These are phyloP conservation scores for Carallia brachiata DNA, from an alignment of 345 rosid species.

Conservation along the genomic window DNA sequence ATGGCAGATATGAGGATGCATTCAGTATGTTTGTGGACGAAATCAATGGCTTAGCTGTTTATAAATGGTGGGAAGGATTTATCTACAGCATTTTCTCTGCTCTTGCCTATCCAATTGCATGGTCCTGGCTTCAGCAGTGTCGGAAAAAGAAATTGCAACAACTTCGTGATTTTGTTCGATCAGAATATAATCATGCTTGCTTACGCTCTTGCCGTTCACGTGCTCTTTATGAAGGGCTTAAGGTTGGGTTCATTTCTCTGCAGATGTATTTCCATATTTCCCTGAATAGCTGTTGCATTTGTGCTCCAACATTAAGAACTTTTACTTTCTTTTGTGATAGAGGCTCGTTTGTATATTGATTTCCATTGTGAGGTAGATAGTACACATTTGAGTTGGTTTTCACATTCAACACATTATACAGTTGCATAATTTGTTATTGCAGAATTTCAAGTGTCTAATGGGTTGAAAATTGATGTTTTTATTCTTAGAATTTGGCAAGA, in stretches of 20 bases:
- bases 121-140: constrained; percentile 87
- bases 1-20: constrained; percentile 77
- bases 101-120: constrained; percentile 86
- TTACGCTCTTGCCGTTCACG: constrained; percentile 95
- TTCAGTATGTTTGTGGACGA: constrained; percentile 84
- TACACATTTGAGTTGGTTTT: no score
- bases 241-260: constrained; percentile 69
- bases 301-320: no score
- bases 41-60: constrained; percentile 79
- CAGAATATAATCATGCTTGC: constrained; percentile 95
- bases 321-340: no score
- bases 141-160: constrained; percentile 74
- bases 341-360: no score
- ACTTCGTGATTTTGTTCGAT: constrained; percentile 92
- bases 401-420: no score
- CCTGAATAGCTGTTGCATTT: no score
- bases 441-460: neutral
- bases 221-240: constrained; percentile 90
- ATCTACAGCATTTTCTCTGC: constrained; percentile 64
- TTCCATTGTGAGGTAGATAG: no score
- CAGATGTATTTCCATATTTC: neutral
- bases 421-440: neutral
- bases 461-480: neutral
- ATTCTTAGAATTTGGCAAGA: neutral
- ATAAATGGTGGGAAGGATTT: constrained; percentile 98